Base-by-base conservation (phyloP, 768 basidiomycete genomes). In the Galerina sulciceps region DNA sequence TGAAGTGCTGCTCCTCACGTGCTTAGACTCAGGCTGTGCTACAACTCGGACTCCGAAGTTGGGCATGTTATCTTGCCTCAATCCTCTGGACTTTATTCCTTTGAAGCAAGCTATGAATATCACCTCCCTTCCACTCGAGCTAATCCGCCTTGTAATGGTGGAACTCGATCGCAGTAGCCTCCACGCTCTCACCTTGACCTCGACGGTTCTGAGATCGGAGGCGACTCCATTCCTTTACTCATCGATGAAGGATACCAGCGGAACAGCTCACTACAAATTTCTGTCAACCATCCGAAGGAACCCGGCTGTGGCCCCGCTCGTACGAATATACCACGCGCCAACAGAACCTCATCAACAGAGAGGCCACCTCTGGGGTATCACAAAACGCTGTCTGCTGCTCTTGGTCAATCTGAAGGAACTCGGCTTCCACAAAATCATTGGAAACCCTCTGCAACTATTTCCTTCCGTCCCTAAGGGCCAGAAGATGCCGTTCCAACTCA, bases 71-170 rank as follows among this genome's bases (percentile, higher is more conserved):
- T n/a, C n/a, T n/a, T n/a, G n/a, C n/a, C n/a, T n/a, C n/a, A n/a
- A n/a, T n/a, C n/a, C n/a, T n/a, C n/a, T n/a, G n/a, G n/a, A n/a
- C n/a, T n/a, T 6, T 26, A 26, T 26, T 26, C 26, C 26, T 3
- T 26, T 26, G 4, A 26, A 26, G 26, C 26, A 26, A 26, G 26
- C 26, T 58, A 73, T 76, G 45, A 63, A 49, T 14, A 41, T 48
- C 35, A 56, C 51, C 44, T 60, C 62, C 18, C 23, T 52, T 26
- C 47, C 47, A 20, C 34, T 10, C 6, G 47, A 49, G 23, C 9
- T 49, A 14, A 14, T 49, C 23, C 47, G 31, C 6, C 35, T 49
- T 18, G 4, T 49, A 6, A 17, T 49, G 15, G 47, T 35, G 23
- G 13, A 37, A 13, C 31, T 49, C 3, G 34, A 49, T 4, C 14